Evolutionary conservation across 768 basidiomycete genomes (phyloP).

Genomic region (Clitopilus passeckerianus): DNA sequence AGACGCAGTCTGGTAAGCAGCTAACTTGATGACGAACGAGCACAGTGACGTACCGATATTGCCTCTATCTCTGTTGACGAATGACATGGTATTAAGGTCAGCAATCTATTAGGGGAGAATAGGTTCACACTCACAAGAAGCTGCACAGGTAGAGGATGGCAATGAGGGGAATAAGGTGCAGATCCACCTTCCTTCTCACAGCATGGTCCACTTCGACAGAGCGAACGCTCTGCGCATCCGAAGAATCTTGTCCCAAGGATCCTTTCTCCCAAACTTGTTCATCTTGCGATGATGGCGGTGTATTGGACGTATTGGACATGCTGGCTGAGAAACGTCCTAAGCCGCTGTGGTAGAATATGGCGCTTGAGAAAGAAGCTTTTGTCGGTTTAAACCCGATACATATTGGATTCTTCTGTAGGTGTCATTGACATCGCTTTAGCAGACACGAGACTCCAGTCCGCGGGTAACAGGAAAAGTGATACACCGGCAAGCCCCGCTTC

Average conservation of each 20-base stretch:
- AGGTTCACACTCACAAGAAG: constrained; percentile 20
- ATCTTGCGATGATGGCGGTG: background rate
- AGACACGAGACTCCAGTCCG: background rate
- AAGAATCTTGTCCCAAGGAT: background rate
- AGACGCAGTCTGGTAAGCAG: background rate
- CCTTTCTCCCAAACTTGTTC: background rate
- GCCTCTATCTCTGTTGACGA: constrained; percentile 30
- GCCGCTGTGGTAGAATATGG: background rate
- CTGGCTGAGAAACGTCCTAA: background rate
- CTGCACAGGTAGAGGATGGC: constrained; percentile 31
- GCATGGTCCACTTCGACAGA: background rate
- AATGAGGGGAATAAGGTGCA: constrained; percentile 28
- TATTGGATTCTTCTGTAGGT: background rate
- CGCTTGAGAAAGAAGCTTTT: background rate
- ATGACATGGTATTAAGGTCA: background rate
- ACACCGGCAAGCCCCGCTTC: background rate
- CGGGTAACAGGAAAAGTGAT: background rate
- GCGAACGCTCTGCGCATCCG: background rate
- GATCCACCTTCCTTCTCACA: constrained; percentile 15
- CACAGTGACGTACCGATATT: constrained; percentile 31
- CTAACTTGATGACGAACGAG: background rate
- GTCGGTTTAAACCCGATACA: background rate
- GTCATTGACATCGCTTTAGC: background rate
- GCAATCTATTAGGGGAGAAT: background rate
- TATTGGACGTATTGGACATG: background rate